Evolutionary conservation across 495 filamentous ascomycete genomes (phyloP).

Genomic region (Hypoxylon cercidicola): DNA sequence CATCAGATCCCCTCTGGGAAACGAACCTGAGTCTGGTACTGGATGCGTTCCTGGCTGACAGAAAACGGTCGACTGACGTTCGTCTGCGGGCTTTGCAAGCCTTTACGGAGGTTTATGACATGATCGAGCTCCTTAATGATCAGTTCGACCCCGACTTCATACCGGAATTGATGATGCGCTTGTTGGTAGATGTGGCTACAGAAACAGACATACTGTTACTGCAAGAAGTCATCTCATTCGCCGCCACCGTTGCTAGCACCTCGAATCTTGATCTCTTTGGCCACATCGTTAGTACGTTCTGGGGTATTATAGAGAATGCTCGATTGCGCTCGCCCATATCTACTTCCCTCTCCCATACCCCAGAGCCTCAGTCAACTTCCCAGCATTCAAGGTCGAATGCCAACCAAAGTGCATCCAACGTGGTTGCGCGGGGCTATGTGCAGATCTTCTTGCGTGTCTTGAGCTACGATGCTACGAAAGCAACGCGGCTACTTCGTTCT

Average conservation of each 20-base stretch:
- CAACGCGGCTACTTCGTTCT: slow-evolving; percentile 60
- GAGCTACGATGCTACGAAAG: slow-evolving; percentile 63
- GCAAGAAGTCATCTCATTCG: slow-evolving; percentile 61
- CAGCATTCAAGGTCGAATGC: slow-evolving; percentile 37
- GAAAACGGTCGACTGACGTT: slow-evolving; percentile 69
- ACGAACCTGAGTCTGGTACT: slow-evolving; percentile 70
- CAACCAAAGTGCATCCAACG: slow-evolving; percentile 62
- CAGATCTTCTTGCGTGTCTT: slow-evolving; percentile 70
- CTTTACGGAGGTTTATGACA: slow-evolving; percentile 73
- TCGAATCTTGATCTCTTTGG: slow-evolving; percentile 62
- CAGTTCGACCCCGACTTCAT: slow-evolving; percentile 59
- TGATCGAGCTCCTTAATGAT: slow-evolving; percentile 64
- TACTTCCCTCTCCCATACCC: slow-evolving; percentile 41
- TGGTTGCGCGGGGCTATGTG: slow-evolving; percentile 66
- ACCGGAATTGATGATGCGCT: slow-evolving; percentile 53
- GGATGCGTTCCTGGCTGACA: slow-evolving; percentile 72
- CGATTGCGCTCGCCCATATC: slow-evolving; percentile 50
- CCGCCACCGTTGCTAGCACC: slow-evolving; percentile 59
- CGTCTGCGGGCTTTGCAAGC: slow-evolving; percentile 74
- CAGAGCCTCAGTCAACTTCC: slow-evolving; percentile 24
- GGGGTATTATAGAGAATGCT: slow-evolving; percentile 53
- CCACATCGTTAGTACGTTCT: slow-evolving; percentile 61
- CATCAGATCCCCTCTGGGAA: slow-evolving; percentile 74
- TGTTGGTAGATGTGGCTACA: slow-evolving; percentile 61
- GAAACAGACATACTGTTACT: slow-evolving; percentile 65